A percentile compares a stretch with the other conserved stretches of the same genome.
These are phyloP conservation scores for Vairimorpha necatrix DNA, from an alignment of 371 early-diverging fungal species.

Conservation along the genomic window DNA sequence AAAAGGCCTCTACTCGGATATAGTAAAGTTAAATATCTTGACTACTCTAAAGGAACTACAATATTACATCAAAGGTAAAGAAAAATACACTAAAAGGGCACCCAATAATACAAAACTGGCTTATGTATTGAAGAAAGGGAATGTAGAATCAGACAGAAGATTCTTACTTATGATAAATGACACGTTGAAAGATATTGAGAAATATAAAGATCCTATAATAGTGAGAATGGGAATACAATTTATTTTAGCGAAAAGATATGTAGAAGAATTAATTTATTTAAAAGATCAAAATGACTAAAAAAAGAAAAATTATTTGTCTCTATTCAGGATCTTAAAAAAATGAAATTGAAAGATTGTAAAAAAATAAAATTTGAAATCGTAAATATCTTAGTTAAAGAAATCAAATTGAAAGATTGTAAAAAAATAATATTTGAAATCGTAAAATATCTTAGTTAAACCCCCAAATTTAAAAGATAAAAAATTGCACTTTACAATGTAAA, in stretches of 20 bases:
- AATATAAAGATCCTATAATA: constrained; percentile 29
- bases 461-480: no score
- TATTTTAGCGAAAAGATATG: constrained; percentile 39
- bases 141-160: constrained; percentile 35
- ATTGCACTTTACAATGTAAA: no score
- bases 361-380: neutral
- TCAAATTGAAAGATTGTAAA: neutral
- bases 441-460: no score
- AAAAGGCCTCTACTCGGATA: neutral
- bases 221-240: constrained; percentile 46
- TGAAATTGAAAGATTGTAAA: no score
- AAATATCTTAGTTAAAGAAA: neutral
- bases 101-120: neutral
- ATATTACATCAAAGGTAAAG: constrained; percentile 1
- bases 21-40: neutral
- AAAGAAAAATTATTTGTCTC: neutral
- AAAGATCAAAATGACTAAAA: constrained; percentile 12
- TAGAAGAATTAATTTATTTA: constrained; percentile 40
- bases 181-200: constrained; percentile 28
- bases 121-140: constrained; percentile 35
- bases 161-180: constrained; percentile 37
- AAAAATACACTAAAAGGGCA: neutral
- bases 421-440: neutral
- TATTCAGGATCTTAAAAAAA: neutral
- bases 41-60: neutral